A percentile compares a stretch with the other conserved stretches of the same genome.
Conservation (phyloP, 139 green algal genomes). For the Dunaliella primolecta region DNA sequence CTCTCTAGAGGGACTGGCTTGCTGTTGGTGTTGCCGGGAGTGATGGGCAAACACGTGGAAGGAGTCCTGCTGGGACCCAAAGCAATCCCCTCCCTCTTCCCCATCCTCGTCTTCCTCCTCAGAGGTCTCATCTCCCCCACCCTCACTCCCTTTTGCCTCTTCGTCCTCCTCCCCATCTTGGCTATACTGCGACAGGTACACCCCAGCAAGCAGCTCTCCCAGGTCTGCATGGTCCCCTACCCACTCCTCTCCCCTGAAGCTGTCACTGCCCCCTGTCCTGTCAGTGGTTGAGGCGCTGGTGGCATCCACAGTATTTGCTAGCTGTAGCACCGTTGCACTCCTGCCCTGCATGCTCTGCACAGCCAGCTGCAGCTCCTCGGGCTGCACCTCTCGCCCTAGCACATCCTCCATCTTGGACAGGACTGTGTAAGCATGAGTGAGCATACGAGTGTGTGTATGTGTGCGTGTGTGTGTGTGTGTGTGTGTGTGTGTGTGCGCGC, state of each 20-base stretch:
- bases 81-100: neutral
- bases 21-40: neutral
- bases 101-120: neutral
- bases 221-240: constrained; percentile 3
- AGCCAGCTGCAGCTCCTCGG: constrained; percentile 7
- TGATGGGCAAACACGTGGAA: too few species aligned
- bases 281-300: neutral
- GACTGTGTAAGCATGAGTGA: neutral
- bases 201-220: neutral
- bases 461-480: too few species aligned
- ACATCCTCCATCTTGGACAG: constrained; percentile 10
- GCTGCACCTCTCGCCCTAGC: neutral
- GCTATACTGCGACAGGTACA: constrained; percentile 1
- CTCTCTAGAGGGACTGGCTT: neutral
- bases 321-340: neutral
- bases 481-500: too few species aligned
- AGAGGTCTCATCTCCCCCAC: neutral
- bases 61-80: neutral
- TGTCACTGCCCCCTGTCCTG: neutral
- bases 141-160: too few species aligned
- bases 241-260: neutral
- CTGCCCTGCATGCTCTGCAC: neutral
- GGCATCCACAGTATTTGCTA: neutral
- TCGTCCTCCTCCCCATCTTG: neutral
- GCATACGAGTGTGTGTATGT: neutral